A percentile compares a stretch with the other conserved stretches of the same genome.
Evolutionary conservation across 495 filamentous ascomycete genomes (phyloP).

Genomic region (Chaetomium tenue): DNA sequence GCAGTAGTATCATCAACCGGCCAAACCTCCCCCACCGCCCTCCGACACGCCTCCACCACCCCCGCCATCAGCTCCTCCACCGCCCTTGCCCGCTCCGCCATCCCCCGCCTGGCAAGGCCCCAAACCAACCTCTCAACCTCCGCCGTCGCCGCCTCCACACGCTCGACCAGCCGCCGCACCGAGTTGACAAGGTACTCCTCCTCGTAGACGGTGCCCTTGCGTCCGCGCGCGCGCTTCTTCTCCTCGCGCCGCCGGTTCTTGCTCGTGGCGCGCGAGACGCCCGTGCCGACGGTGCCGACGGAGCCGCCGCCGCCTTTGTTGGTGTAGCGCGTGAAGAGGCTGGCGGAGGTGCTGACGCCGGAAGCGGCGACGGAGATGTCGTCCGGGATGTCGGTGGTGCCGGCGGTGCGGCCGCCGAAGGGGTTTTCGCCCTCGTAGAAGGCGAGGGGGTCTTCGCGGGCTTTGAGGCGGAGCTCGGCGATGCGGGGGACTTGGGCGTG

Average conservation of each 20-base stretch:
- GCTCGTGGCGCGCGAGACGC: conserved; percentile 68
- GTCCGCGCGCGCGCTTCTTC: conserved; percentile 87
- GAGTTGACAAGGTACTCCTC: conserved; percentile 93
- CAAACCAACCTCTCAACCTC: conserved; percentile 73
- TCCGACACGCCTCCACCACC: conserved; percentile 64
- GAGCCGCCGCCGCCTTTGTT: conserved; percentile 51
- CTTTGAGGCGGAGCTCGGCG: conserved; percentile 73
- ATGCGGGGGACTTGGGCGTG: conserved; percentile 81
- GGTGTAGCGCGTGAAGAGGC: conserved; percentile 90
- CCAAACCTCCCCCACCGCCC: conserved; percentile 68
- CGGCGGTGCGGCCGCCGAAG: conserved; percentile 31
- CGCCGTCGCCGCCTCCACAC: conserved; percentile 65
- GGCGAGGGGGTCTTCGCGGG: conserved; percentile 73
- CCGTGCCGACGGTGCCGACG: conserved; percentile 65
- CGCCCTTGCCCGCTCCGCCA: conserved; percentile 81
- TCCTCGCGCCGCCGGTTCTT: conserved; percentile 86
- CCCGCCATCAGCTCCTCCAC: conserved; percentile 70
- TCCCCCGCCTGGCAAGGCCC: conserved; percentile 70
- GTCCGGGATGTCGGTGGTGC: conserved; percentile 72
- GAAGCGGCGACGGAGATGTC: conserved; percentile 79
- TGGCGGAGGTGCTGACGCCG: conserved; percentile 61
- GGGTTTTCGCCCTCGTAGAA: conserved; percentile 70
- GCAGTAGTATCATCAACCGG: conserved; percentile 29
- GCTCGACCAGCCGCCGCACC: conserved; percentile 77
- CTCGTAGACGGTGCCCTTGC: conserved; percentile 96